Evolutionary conservation across 805 yeast species (phyloP), one percentile per base, ranked within the genome.

Genomic region (fission yeast (Schizosaccharomyces pombe)): DNA sequence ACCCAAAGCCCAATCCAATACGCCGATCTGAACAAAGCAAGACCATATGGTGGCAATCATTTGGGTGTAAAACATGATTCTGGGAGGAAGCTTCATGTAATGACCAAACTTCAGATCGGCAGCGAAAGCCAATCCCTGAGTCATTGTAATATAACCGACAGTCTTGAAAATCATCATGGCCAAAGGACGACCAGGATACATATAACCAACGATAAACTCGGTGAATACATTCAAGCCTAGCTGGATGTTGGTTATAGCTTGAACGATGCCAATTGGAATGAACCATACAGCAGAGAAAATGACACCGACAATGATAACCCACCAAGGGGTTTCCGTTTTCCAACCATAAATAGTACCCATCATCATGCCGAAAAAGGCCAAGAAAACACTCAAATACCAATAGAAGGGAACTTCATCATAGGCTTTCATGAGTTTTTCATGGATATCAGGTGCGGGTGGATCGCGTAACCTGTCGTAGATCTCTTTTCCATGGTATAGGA

Each of bases 341-440:
- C 79, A 73, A 54, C 74, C 74, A 67, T 60, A 43, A 70, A 62
- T 39, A 68, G 62, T 12, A 67, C 69, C 26, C 39, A 55, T 52
- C 24, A 58, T 58, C 16, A 56, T 26, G 22, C 54, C 65, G 55
- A 63, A 71, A 64, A 72, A 64, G 47, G 74, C 64, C 1, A 69
- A 58, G 6, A 77, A 67, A 29, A 79, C 68, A 12, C 68, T 58
- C n/a, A 75, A 55, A 43, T 74, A 80, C 84, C 85, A 79, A 79
- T 80, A 77, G 58, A 78, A 82, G 1, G 93, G 91, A 22, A 79
- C 84, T 58, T 80, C 85, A 39, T 72, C 72, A 63, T 80, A 80
- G 55, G 65, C 67, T 49, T 60, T 62, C 77, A 75, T 76, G 60
- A 76, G 68, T 61, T 4, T 56, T 57, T 54, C 34, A 28, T 55